phyloP scores from a whole-genome alignment of 169 alveolate species.

The Eimeria tenella region DNA sequence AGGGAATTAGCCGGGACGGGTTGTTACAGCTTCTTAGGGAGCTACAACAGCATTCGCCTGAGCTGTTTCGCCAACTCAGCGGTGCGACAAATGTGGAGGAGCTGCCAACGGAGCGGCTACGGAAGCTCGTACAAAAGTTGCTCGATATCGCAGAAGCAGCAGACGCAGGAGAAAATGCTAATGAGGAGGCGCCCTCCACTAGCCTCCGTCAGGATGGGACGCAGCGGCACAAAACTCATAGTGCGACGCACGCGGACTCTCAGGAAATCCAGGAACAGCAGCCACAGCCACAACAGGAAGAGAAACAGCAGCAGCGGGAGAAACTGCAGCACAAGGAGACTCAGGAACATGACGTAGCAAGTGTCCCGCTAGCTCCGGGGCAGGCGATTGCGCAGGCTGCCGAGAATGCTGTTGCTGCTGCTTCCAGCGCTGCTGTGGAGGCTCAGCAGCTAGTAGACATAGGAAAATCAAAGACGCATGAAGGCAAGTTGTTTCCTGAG shows the following conservation, averaged over 20 bases:
- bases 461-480: conserved; percentile 4
- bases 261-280: neutral
- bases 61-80: neutral
- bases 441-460: conserved; percentile 42
- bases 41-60: conserved; percentile 16
- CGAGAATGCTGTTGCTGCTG: conserved; percentile 15
- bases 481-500: neutral
- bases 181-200: neutral
- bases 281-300: neutral
- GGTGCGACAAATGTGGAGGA: neutral
- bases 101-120: conserved; percentile 42
- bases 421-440: conserved; percentile 27
- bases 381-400: conserved; percentile 17
- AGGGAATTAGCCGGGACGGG: conserved; percentile 47
- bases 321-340: neutral
- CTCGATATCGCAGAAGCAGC: conserved; percentile 35
- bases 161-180: neutral
- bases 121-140: conserved; percentile 18
- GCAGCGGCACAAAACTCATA: neutral
- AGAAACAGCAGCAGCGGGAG: neutral
- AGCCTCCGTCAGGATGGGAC: neutral
- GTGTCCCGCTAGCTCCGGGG: neutral
- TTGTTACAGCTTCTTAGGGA: conserved; percentile 21
- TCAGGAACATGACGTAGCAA: conserved; percentile 10
- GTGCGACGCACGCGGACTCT: neutral